Conservation (phyloP, 148 eudicot genomes). For the Heliamphora exappendiculata region DNA sequence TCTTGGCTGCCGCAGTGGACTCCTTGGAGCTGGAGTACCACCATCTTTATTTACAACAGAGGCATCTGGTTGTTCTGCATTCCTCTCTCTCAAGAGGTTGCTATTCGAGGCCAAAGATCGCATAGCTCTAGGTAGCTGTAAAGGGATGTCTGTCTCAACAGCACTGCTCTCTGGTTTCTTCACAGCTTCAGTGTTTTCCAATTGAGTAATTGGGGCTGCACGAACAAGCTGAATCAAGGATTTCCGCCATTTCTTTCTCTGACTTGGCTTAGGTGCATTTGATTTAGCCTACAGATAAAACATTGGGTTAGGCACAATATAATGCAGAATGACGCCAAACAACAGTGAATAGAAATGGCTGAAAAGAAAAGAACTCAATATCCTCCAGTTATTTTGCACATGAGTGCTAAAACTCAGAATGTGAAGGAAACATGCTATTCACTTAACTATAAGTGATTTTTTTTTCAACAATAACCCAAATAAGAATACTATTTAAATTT, state of each 20-base stretch:
- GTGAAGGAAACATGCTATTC: not conserved
- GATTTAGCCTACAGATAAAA: constrained; percentile 44
- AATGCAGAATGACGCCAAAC: not conserved
- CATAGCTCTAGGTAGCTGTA: constrained; percentile 71
- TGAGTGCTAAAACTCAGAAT: too few species aligned
- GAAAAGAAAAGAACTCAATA: not conserved
- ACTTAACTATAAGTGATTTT: too few species aligned
- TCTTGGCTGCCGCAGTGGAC: constrained; percentile 34
- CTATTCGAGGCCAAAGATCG: constrained; percentile 47
- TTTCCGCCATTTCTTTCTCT: constrained; percentile 78
- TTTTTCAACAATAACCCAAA: too few species aligned
- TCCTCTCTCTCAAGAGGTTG: constrained; percentile 57
- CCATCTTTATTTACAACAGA: constrained; percentile 30
- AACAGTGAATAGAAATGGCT: not conserved
- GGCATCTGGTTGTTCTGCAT: constrained; percentile 47
- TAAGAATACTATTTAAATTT: too few species aligned
- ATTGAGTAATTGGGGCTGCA: constrained; percentile 34
- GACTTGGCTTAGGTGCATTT: constrained; percentile 50
- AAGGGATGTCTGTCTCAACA: constrained; percentile 36
- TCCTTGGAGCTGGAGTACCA: constrained; percentile 39
- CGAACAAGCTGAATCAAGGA: constrained; percentile 73
- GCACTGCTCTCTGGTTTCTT: constrained; percentile 29
- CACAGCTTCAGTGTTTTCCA: constrained; percentile 32
- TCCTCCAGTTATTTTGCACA: not conserved
- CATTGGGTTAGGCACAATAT: not conserved